Evolutionary conservation across 805 yeast species (phyloP), one percentile per base, ranked within the genome.

Genomic region (Sungouiella thailandica): DNA sequence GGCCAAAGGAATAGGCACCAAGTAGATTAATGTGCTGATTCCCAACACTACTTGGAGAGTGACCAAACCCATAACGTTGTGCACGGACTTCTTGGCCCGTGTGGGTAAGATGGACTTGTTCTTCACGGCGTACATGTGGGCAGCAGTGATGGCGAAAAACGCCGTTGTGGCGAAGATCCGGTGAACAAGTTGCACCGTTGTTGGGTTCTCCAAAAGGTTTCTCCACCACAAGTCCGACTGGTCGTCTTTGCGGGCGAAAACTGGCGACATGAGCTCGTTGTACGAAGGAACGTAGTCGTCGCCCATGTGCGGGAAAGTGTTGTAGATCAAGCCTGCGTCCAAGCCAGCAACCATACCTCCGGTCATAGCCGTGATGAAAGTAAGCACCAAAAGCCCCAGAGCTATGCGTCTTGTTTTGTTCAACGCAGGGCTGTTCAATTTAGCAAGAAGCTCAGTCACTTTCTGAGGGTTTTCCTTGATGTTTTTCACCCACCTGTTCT

Each of bases 291-390:
- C 44, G 7, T 29, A 29, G 25, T 74, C 76, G 32, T 86, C 86
- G 26, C 97, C 97, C 98, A 93, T 93, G 50, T 81, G 84, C 20
- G 99, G 98, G 74, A 88, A 93, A 4, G 94, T 82, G 60, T 93
- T 93, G 62, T 93, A 93, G 46, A 93, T 88, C 60, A 89, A 68
- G 31, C 98, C 98, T 3, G 99, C 98, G 61, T 93, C 98, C 35
- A 93, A 69, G 7, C 98, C 98, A 11, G 99, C 98, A 28, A 93
- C 99, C 71, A 93, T 78, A 11, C 96, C 97, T 41, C 98, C 99
- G 8, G 95, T 77, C 94, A 93, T 83, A 12, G 97, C 96, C 13
- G 99, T 93, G 25, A 82, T 39, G 49, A 88, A 90, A 1, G 90
- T 82, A 34, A 90, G 62, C 2, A 68, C 78, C 19, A 86, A 64